Percentiles rank a stretch among this genome's conserved stretches.
Conservation (phyloP, 2,329 filamentous ascomycete species). For the Coniochaeta sp. region DNA sequence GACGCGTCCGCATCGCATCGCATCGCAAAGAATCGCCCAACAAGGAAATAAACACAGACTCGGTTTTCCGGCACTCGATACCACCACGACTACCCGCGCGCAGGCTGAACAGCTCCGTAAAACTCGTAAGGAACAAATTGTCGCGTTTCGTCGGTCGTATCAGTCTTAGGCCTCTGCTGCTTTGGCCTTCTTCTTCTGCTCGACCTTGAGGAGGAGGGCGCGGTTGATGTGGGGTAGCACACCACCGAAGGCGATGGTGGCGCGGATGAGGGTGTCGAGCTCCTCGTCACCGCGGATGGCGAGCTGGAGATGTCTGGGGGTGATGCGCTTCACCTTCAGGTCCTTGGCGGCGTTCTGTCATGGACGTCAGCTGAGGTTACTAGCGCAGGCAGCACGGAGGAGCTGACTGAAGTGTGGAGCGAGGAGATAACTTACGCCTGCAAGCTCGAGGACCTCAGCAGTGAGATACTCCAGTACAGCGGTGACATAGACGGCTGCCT, state of each 20-base stretch:
- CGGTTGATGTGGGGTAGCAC: conserved; percentile 98
- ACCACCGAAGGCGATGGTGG: conserved; percentile 97
- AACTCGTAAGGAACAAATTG: neutral
- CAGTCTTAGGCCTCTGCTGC: conserved; percentile 23
- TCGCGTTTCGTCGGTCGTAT: neutral
- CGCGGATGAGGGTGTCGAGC: conserved; percentile 92
- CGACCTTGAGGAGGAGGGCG: conserved; percentile 60
- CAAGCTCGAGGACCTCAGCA: conserved; percentile 94
- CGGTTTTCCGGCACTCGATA: neutral
- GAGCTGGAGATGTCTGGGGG: conserved; percentile 92
- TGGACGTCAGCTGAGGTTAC: neutral
- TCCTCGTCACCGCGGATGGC: conserved; percentile 98
- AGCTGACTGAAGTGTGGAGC: neutral
- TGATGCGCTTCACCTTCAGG: conserved; percentile 99
- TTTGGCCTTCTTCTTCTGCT: conserved; percentile 33
- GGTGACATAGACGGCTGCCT: conserved; percentile 96
- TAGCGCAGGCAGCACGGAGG: conserved; percentile 5
- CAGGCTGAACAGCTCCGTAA: neutral
- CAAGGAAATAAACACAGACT: neutral
- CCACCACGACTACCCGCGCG: neutral
- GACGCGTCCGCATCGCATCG: neutral
- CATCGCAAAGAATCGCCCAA: neutral
- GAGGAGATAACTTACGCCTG: conserved; percentile 58
- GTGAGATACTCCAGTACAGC: conserved; percentile 97
- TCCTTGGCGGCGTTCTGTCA: conserved; percentile 90